Evolutionary conservation across 192 early-diverging fungal genomes (phyloP).

Genomic region (Backusella psychrophila): DNA sequence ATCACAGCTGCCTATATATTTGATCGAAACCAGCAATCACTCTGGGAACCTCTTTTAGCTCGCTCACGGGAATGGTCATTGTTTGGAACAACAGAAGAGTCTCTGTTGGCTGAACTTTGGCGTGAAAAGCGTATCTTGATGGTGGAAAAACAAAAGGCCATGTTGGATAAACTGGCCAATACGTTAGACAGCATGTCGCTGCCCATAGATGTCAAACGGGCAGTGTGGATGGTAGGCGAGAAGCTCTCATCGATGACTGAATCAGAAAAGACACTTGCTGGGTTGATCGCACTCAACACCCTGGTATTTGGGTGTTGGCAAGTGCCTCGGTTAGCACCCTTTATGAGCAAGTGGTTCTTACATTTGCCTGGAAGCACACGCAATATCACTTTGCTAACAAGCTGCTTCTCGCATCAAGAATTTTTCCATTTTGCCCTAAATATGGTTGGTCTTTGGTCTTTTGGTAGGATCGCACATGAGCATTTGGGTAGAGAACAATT

Average conservation of each 20-base stretch:
- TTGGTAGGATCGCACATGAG: constrained; percentile 52
- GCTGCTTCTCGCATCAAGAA: constrained; percentile 72
- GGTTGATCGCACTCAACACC: constrained; percentile 67
- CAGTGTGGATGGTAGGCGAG: constrained; percentile 6
- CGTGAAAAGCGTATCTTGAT: background rate
- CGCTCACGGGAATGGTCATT: background rate
- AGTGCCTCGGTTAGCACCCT: constrained; percentile 50
- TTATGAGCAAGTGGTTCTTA: constrained; percentile 77
- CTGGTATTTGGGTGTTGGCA: constrained; percentile 80
- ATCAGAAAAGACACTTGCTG: constrained; percentile 24
- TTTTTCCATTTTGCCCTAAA: constrained; percentile 80
- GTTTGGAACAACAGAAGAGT: background rate
- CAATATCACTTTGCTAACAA: constrained; percentile 77
- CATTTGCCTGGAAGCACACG: constrained; percentile 70
- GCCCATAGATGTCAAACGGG: constrained; percentile 7
- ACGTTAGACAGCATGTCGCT: background rate
- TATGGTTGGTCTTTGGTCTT: constrained; percentile 73
- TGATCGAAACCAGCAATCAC: constrained; percentile 11
- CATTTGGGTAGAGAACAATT: constrained; percentile 66
- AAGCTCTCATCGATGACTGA: constrained; percentile 9
- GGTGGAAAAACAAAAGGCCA: background rate
- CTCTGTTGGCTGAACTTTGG: background rate
- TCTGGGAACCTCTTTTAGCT: background rate
- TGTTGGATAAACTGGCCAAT: background rate
- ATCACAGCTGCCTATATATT: constrained; percentile 5